Percentiles rank a stretch among this genome's conserved stretches.
These are phyloP conservation scores for Talaromyces trachyspermus DNA, from an alignment of 495 filamentous ascomycete species.

Conservation along the genomic window DNA sequence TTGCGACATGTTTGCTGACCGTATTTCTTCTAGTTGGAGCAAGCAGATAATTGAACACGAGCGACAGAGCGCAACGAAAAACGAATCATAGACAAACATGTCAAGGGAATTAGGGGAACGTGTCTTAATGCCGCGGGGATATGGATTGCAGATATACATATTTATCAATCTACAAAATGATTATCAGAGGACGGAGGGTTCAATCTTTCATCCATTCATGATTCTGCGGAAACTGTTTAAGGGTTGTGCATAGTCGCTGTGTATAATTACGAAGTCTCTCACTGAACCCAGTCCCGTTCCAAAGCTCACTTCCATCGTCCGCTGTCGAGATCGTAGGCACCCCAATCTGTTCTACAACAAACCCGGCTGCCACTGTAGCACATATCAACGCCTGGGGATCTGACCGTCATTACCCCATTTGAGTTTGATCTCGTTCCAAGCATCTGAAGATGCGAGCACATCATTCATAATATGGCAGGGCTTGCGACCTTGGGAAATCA, in stretches of 20 bases:
- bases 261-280: conserved; percentile 47
- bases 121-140: conserved; percentile 1
- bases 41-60: conserved; percentile 88
- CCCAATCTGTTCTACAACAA: conserved; percentile 91
- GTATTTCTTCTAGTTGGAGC: conserved; percentile 62
- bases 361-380: conserved; percentile 82
- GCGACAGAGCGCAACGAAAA: conserved; percentile 48
- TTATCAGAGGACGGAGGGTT: conserved; percentile 8
- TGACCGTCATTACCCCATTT: conserved; percentile 26
- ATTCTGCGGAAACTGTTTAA: conserved; percentile 39
- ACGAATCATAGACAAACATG: conserved; percentile 38
- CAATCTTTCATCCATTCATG: conserved; percentile 39
- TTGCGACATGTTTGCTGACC: conserved; percentile 12
- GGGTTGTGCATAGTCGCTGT: conserved; percentile 38
- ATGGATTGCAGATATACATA: conserved; percentile 1
- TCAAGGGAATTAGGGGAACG: background rate
- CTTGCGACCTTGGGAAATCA: conserved; percentile 50
- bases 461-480: conserved; percentile 29
- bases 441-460: conserved; percentile 22
- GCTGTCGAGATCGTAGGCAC: conserved; percentile 55
- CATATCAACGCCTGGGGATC: conserved; percentile 65
- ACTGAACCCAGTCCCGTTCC: conserved; percentile 63
- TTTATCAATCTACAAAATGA: background rate
- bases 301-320: conserved; percentile 55
- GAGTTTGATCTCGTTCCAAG: conserved; percentile 24